Evolutionary conservation across 148 eudicot species (phyloP).

Genomic region (Arbutus unedo): DNA sequence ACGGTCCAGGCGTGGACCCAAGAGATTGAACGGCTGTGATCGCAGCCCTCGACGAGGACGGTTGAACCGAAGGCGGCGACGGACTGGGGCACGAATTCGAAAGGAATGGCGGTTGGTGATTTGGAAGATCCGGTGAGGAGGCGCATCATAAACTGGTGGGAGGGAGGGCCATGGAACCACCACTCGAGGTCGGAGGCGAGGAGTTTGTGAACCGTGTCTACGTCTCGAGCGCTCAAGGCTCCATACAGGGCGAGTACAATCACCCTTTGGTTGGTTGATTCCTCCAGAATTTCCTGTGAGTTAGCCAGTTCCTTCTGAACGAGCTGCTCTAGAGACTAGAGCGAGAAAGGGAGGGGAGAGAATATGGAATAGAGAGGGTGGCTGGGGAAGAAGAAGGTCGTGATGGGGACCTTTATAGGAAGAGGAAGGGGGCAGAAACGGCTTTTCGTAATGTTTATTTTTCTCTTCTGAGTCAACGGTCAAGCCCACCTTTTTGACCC

Average conservation of each 20-base stretch:
- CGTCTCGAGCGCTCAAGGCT: conserved; percentile 59
- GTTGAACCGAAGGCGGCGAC: conserved; percentile 45
- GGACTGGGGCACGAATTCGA: conserved; percentile 40
- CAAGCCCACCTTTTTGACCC: neutral
- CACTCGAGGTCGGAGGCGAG: conserved; percentile 66
- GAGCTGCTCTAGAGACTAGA: neutral
- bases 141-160: conserved; percentile 68
- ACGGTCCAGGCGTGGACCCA: conserved; percentile 90
- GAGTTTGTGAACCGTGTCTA: conserved; percentile 39
- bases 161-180: conserved; percentile 83
- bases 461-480: neutral
- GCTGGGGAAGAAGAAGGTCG: no score
- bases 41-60: conserved; percentile 64
- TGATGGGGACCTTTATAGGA: neutral
- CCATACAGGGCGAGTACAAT: conserved; percentile 46
- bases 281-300: conserved; percentile 23
- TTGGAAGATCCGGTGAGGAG: conserved; percentile 46
- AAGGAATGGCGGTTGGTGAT: conserved; percentile 13
- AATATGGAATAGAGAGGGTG: neutral
- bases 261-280: conserved; percentile 32
- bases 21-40: conserved; percentile 41
- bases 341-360: neutral
- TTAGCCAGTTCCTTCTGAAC: conserved; percentile 46
- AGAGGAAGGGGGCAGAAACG: neutral
- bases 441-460: neutral